Percentiles rank a stretch among this genome's conserved stretches.
These are phyloP conservation scores for Microsporum ferrugineum DNA, from an alignment of 2,329 filamentous ascomycete genomes.

Conservation along the genomic window DNA sequence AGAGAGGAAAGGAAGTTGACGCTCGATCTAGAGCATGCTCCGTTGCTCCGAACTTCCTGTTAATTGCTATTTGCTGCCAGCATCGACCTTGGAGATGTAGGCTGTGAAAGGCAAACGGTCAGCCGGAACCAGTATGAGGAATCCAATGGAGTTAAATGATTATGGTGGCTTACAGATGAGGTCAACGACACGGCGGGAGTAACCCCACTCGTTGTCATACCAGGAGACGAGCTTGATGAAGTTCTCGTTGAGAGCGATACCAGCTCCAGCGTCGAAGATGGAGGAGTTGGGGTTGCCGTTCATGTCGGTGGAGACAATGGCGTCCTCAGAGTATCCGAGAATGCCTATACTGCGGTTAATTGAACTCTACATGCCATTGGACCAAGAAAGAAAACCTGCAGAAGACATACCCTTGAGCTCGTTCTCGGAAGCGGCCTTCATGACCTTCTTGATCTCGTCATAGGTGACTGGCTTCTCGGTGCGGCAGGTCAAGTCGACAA, in stretches of 20 bases:
- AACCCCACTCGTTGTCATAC: conserved; percentile 99
- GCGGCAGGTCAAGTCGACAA: conserved; percentile 92
- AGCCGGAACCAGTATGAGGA: conserved; percentile 14
- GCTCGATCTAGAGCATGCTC: conserved; percentile 24
- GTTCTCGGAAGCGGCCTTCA: conserved; percentile 79
- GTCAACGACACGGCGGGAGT: conserved; percentile 89
- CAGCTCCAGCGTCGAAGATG: conserved; percentile 98
- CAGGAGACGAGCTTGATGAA: conserved; percentile 97
- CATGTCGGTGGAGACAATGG: conserved; percentile 85
- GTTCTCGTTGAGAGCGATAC: conserved; percentile 96
- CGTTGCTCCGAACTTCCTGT: conserved; percentile 22
- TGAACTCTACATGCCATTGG: background rate
- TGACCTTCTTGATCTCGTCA: conserved; percentile 80
- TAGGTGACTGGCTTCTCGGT: conserved; percentile 67
- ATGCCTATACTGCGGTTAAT: conserved; percentile 49
- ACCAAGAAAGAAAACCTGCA: background rate
- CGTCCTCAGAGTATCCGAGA: conserved; percentile 92
- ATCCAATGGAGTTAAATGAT: background rate
- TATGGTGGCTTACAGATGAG: conserved; percentile 42
- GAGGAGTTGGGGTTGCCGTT: conserved; percentile 88
- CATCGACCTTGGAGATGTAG: conserved; percentile 69
- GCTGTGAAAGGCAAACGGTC: conserved; percentile 34
- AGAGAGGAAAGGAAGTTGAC: background rate
- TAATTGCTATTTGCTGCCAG: conserved; percentile 30
- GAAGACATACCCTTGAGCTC: conserved; percentile 64